These are phyloP conservation scores for Ascochyta pisi DNA, from an alignment of 2,329 filamentous ascomycete genomes.

Conservation along the genomic window DNA sequence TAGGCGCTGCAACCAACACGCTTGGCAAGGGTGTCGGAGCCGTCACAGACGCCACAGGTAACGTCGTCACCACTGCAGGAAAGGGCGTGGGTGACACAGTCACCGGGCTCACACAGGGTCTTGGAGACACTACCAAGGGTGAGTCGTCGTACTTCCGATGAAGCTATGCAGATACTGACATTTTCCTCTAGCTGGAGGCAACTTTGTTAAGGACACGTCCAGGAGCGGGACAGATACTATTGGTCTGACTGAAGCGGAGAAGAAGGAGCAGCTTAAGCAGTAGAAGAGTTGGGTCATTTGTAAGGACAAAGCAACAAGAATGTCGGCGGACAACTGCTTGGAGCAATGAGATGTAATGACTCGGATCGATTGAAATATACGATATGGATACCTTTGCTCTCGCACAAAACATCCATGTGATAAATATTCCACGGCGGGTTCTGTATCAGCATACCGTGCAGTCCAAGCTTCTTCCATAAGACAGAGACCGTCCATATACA, in stretches of 20 bases:
- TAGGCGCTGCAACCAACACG: conserved; percentile 44
- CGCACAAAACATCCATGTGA: too few relatives aligned
- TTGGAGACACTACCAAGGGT: conserved; percentile 48
- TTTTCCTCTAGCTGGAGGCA: conserved; percentile 32
- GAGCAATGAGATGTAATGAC: too few relatives aligned
- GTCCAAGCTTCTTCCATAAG: too few relatives aligned
- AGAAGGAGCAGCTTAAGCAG: conserved; percentile 25
- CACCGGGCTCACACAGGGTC: conserved; percentile 40
- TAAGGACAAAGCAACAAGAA: not conserved
- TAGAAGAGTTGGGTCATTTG: conserved; percentile 1
- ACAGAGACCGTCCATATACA: too few relatives aligned
- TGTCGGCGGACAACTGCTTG: not conserved
- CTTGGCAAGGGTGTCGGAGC: conserved; percentile 43
- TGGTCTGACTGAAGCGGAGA: conserved; percentile 24
- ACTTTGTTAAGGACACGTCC: conserved; percentile 38
- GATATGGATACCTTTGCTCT: too few relatives aligned
- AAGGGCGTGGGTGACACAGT: conserved; percentile 48
- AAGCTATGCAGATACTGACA: conserved; percentile 10
- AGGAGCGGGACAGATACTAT: conserved; percentile 34
- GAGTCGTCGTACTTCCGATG: conserved; percentile 2
- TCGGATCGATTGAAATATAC: too few relatives aligned
- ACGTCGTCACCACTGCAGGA: conserved; percentile 40
- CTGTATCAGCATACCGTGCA: too few relatives aligned
- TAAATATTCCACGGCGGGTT: too few relatives aligned
- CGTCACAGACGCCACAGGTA: conserved; percentile 40